Evolutionary conservation across 495 filamentous ascomycete species (phyloP).

Genomic region (Astrothelium macrocarpum): DNA sequence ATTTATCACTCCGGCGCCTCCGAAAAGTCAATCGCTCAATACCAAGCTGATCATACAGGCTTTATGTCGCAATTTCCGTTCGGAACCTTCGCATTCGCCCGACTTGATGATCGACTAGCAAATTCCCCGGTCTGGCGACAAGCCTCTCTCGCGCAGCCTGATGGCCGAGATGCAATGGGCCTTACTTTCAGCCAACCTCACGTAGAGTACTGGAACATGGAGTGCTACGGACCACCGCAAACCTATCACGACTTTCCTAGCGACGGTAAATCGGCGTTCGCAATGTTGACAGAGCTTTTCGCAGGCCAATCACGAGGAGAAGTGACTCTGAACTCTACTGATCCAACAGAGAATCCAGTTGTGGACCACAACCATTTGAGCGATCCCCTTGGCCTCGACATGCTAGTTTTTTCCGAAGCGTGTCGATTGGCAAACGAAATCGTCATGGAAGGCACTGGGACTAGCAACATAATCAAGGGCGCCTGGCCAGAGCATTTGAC

Average conservation of each 20-base stretch:
- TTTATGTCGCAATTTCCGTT: slow-evolving; percentile 20
- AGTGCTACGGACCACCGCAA: slow-evolving; percentile 43
- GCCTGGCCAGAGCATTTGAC: slow-evolving; percentile 1
- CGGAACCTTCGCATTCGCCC: slow-evolving; percentile 44
- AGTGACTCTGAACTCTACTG: slow-evolving; percentile 16
- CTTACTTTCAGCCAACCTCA: slow-evolving; percentile 37
- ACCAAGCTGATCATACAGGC: slow-evolving; percentile 11
- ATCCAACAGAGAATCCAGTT: slow-evolving; percentile 10
- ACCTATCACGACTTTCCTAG: not conserved
- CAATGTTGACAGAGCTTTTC: slow-evolving; percentile 1
- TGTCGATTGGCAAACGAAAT: not conserved
- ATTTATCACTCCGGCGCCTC: slow-evolving; percentile 8
- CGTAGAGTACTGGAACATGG: slow-evolving; percentile 43
- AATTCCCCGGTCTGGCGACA: slow-evolving; percentile 13
- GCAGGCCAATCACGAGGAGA: slow-evolving; percentile 10
- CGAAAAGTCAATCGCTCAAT: not conserved
- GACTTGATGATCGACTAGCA: slow-evolving; percentile 38
- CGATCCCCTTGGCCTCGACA: slow-evolving; percentile 11
- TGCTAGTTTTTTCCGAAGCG: slow-evolving; percentile 9
- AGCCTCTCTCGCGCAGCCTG: not conserved
- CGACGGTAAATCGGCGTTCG: slow-evolving; percentile 11
- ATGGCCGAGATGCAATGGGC: not conserved
- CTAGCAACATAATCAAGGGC: not conserved
- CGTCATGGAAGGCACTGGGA: slow-evolving; percentile 6
- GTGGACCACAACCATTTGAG: slow-evolving; percentile 11